phyloP scores from a whole-genome alignment of 805 yeast species.

The Myxozyma geophila region DNA sequence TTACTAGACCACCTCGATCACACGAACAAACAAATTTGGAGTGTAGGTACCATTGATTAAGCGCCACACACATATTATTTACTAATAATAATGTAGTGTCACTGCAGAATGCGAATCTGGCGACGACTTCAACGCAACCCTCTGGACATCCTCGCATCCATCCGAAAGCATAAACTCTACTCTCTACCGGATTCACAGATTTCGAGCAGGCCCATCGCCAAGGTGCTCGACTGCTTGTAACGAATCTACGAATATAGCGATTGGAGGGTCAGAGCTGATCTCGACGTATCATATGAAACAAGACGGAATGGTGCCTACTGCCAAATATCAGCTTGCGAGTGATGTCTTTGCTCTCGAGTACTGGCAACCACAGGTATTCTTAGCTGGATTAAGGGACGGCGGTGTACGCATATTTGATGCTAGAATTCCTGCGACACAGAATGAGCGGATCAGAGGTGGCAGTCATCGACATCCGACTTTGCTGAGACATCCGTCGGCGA shows the following conservation, averaged over 20 bases:
- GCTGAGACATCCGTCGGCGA: constrained; percentile 33
- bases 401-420: constrained; percentile 27
- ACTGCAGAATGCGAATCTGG: constrained; percentile 22
- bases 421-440: constrained; percentile 11
- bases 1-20: constrained; percentile 20
- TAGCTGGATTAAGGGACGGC: constrained; percentile 36
- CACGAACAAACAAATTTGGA: constrained; percentile 22
- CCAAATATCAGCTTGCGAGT: constrained; percentile 21
- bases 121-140: constrained; percentile 28
- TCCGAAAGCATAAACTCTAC: constrained; percentile 18
- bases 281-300: constrained; percentile 13
- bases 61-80: too few species aligned
- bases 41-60: constrained; percentile 20
- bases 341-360: constrained; percentile 29
- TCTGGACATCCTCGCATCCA: constrained; percentile 28
- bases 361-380: constrained; percentile 20
- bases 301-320: not conserved
- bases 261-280: constrained; percentile 25
- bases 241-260: constrained; percentile 21
- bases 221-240: constrained; percentile 26
- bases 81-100: constrained; percentile 10
- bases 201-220: constrained; percentile 28
- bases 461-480: constrained; percentile 16
- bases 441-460: not conserved
- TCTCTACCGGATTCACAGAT: constrained; percentile 25